Evolutionary conservation across 2,329 filamentous ascomycete species (phyloP), one percentile per base, ranked within the genome.

Genomic region (Byssoonygena ceratinophila): DNA sequence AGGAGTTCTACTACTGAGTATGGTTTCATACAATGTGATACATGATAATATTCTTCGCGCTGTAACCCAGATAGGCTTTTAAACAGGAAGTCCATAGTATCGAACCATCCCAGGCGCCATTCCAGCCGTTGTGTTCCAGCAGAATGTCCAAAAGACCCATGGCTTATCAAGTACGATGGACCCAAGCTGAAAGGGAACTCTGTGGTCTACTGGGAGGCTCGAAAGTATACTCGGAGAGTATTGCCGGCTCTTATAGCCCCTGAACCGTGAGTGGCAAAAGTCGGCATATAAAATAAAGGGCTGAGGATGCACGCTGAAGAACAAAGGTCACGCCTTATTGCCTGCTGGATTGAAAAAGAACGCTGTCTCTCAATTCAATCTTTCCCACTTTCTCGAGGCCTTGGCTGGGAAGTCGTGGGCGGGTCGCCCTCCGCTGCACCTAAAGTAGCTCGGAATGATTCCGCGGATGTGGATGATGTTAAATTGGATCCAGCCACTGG

Each of bases 401-500:
- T 53, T 29, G 34, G 16, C 8, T 41, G 16, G 25, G 40, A 27
- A 9, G 22, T 14, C 4, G 12, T 16, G 22, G 25, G 29, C 23
- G 37, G 32, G 9, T 44, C 47, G n/a, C 47, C n/a, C 39, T 54
- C 52, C 12, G 44, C 12, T 23, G 12, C 29, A 25, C 16, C 23
- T 46, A 51, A 37, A 1, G 46, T 39, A 18, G 43, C 40, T 32
- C 39, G 29, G 20, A 29, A 61, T 29, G 54, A 52, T 31, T 57
- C 59, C 23, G 57, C 39, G 3, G 56, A 50, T 12, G 50, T 52
- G 34, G 58, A 56, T 34, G 55, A 53, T 22, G 58, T 47, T 40
- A 62, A 39, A 34, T 58, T 59, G 2, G 60, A 62, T 2, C 54
- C 46, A 7, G 52, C 54, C 12, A 52, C 50, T 16, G 59, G 59